Evolutionary conservation across 495 filamentous ascomycete species (phyloP), one percentile per base, ranked within the genome.

Genomic region (Wilcoxina mikolae): DNA sequence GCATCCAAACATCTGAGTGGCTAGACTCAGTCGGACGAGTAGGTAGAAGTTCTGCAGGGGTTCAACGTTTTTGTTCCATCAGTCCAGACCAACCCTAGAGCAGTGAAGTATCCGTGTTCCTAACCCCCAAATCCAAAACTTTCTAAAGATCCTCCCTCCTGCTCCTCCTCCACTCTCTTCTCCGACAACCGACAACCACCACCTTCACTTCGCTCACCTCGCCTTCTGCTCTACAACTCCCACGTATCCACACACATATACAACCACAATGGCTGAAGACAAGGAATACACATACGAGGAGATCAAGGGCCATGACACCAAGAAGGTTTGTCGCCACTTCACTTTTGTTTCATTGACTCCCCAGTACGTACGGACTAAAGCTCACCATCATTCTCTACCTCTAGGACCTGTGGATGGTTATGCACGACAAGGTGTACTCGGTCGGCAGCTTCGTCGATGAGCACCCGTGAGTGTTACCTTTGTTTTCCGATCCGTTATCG

Each of bases 351-450:
- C 11, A 46, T 3, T 24, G 15, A 11, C 43, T 20, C 22, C 43
- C 43, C 43, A 46, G 15, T 15, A 7, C n/a, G n/a, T n/a, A n/a
- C n/a, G n/a, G n/a, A n/a, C n/a, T n/a, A n/a, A n/a, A n/a, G n/a
- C n/a, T n/a, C n/a, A n/a, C n/a, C n/a, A n/a, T n/a, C n/a, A n/a
- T n/a, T n/a, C n/a, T n/a, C n/a, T n/a, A n/a, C n/a, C n/a, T 26
- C 20, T 18, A 66, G 79, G 87, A 96, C 67, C 76, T 95, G 45
- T 93, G 78, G 73, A 60, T 95, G 58, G 83, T 95, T 54, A 77
- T 96, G 64, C 87, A 96, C 75, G 90, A 95, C 70, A 90, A 93
- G 74, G 82, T 99, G 70, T 99, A 95, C 78, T 81, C 94, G 68
- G 68, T 75, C 61, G 76, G 77, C 58, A 84, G 78, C 67, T 99